Evolutionary conservation across 257 asterid genomes (phyloP).

Genomic region (Asclepias syriaca): DNA sequence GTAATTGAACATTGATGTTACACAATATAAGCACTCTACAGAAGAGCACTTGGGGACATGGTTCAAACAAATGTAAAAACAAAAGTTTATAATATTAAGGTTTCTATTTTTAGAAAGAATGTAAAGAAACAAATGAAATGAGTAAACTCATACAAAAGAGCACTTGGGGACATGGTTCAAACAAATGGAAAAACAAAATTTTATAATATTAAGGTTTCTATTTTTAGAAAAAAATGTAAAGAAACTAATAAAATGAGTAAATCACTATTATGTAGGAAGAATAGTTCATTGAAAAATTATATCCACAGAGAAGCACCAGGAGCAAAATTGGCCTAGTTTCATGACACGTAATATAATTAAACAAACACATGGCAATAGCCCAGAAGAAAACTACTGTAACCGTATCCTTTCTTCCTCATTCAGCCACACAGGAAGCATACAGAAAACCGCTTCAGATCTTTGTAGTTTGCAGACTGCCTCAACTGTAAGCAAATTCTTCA

Average conservation of each 20-base stretch:
- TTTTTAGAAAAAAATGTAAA: too few species aligned
- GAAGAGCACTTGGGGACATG: too few species aligned
- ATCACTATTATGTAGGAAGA: neutral
- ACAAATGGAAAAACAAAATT: too few species aligned
- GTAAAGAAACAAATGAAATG: too few species aligned
- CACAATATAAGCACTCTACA: too few species aligned
- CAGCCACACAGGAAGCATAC: neutral
- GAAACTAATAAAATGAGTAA: neutral
- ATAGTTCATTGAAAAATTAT: conserved; percentile 3
- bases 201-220: too few species aligned
- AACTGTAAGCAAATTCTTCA: neutral
- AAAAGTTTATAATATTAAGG: too few species aligned
- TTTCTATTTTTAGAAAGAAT: too few species aligned
- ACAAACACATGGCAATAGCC: conserved; percentile 24
- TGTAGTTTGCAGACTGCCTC: neutral
- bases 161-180: too few species aligned
- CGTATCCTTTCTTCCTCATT: neutral
- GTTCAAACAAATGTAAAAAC: too few species aligned
- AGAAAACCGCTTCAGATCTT: conserved; percentile 3
- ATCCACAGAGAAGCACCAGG: neutral
- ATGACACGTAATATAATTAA: conserved; percentile 22
- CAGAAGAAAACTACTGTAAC: conserved; percentile 9
- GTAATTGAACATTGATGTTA: too few species aligned
- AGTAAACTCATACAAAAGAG: neutral
- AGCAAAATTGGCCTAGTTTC: neutral